Evolutionary conservation across 441 rosid genomes (phyloP).

Genomic region (Erodium texanum): DNA sequence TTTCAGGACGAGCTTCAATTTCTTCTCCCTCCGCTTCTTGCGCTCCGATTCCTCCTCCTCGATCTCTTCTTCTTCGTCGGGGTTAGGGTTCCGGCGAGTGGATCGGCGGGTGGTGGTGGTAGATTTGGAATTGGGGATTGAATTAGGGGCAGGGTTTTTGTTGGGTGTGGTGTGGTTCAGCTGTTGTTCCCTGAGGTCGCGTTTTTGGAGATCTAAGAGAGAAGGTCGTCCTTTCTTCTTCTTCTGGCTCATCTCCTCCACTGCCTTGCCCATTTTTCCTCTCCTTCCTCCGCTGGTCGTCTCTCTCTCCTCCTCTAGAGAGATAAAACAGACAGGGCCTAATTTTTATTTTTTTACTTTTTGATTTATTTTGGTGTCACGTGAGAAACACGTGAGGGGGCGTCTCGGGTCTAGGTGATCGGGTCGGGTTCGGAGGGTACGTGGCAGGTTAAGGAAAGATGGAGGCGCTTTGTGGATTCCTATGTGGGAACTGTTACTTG

Average conservation of each 20-base stretch:
- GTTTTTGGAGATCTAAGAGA: slow-evolving; percentile 50
- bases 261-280: not conserved
- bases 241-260: slow-evolving; percentile 42
- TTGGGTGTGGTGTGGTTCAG: slow-evolving; percentile 10
- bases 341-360: not conserved
- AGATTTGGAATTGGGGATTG: slow-evolving; percentile 30
- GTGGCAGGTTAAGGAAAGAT: too few relatives aligned
- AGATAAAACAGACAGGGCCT: not conserved
- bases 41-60: slow-evolving; percentile 18
- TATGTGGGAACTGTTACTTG: too few relatives aligned
- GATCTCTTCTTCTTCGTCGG: slow-evolving; percentile 12
- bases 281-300: too few relatives aligned
- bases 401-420: too few relatives aligned
- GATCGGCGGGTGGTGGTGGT: slow-evolving; percentile 44
- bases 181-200: slow-evolving; percentile 36
- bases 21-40: slow-evolving; percentile 24
- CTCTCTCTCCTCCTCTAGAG: slow-evolving; percentile 11
- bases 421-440: too few relatives aligned
- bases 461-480: too few relatives aligned
- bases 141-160: slow-evolving; percentile 18
- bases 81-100: slow-evolving; percentile 38
- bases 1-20: slow-evolving; percentile 34
- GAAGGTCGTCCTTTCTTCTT: slow-evolving; percentile 73
- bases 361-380: too few relatives aligned
- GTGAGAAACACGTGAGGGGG: too few relatives aligned